Evolutionary conservation across 1,284 basidiomycete species (phyloP), one percentile per base, ranked within the genome.

Genomic region (Heterobasidion occidentale): DNA sequence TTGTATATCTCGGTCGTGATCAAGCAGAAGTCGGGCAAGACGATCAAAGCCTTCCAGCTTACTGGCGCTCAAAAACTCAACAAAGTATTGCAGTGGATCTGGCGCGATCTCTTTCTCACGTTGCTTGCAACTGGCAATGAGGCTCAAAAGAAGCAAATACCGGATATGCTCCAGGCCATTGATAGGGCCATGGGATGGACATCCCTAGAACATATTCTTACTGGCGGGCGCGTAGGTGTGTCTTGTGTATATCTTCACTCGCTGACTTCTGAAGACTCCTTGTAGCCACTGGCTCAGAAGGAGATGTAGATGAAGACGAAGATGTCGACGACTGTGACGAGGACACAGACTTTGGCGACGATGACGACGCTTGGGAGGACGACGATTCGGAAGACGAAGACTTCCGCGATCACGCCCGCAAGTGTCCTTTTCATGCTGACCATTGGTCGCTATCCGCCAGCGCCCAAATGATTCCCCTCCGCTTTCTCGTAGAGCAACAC

Each of bases 101-200:
- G 84, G 84, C 76, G 85, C 6, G 84, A 86, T 57, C 70, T 85
- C 20, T 78, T 86, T 60, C 64, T 86, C 8, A 77, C 75, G 36
- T 67, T 86, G 63, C 72, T 80, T 8, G 74, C 76, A 0, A 68
- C 68, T 15, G 74, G 72, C 6, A 67, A 67, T 0, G 63, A 67
- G 46, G 64, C 61, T 7, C 73, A 76, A 17, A 70, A 70, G 56
- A 63, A 67, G 35, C 56, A 60, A 46, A 69, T 85, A 11, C 73
- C 77, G 0, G 70, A 76, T 7, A 83, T 85, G 75, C 65, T 86
- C 11, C 69, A 73, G 15, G 83, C 85, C 57, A 79, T 86, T 52
- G 77, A 80, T 47, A 59, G 70, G 33, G 59, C 69, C 15, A 64
- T 80, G 60, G 77, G 79, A 5, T 81, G 82, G 76, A 64, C 65